A percentile compares a stretch with the other conserved stretches of the same genome.
phyloP scores from a whole-genome alignment of 768 basidiomycete genomes.

The Cystoderma amianthinum region DNA sequence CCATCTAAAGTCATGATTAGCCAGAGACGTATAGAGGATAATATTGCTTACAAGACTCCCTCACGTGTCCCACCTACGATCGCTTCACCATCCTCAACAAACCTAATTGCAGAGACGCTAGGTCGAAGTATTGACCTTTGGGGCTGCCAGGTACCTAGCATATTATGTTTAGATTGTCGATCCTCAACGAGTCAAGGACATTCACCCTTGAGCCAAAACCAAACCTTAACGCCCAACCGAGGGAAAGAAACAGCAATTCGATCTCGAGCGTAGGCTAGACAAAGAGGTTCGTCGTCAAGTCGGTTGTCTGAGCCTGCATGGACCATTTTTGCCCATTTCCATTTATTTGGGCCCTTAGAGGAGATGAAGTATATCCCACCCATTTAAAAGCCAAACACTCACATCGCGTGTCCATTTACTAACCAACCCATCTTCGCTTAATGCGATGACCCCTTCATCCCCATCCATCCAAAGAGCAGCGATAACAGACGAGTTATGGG shows the following conservation, averaged over 20 bases:
- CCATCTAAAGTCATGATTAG: slow-evolving; percentile 36
- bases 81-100: slow-evolving; percentile 56
- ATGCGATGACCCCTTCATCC: slow-evolving; percentile 47
- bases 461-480: slow-evolving; percentile 55
- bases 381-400: slow-evolving; percentile 13
- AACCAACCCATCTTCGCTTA: slow-evolving; percentile 50
- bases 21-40: no score
- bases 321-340: slow-evolving; percentile 51
- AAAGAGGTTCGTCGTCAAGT: slow-evolving; percentile 30
- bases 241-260: slow-evolving; percentile 59
- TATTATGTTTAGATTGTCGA: not conserved
- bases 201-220: slow-evolving; percentile 53
- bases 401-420: slow-evolving; percentile 55
- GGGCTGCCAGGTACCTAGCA: slow-evolving; percentile 51
- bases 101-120: slow-evolving; percentile 57
- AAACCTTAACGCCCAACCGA: slow-evolving; percentile 54
- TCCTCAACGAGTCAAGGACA: not conserved
- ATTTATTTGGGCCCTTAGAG: slow-evolving; percentile 37
- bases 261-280: slow-evolving; percentile 50
- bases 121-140: slow-evolving; percentile 60
- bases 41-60: slow-evolving; percentile 49
- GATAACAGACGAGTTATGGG: slow-evolving; percentile 41
- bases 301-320: slow-evolving; percentile 34
- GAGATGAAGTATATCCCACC: slow-evolving; percentile 2
- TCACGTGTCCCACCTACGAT: slow-evolving; percentile 66